Conservation (phyloP, 305 asterid species). For the Rubia balearica region DNA sequence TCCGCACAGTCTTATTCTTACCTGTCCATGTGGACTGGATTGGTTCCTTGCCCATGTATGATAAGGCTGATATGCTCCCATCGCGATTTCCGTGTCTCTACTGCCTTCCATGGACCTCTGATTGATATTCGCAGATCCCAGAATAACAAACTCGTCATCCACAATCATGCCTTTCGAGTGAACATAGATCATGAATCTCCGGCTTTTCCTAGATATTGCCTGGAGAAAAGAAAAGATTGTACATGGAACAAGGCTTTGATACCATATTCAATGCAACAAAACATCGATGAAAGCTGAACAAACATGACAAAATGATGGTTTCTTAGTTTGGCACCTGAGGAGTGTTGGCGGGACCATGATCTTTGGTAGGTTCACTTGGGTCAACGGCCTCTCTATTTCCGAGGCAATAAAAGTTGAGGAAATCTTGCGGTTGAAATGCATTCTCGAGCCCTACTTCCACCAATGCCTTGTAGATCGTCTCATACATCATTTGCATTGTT, state of each 20-base stretch:
- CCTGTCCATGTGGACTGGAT: conserved; percentile 88
- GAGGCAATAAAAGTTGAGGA: conserved; percentile 79
- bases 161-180: conserved; percentile 97
- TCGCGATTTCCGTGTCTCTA: conserved; percentile 92
- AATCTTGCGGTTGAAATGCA: conserved; percentile 81
- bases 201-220: conserved; percentile 64
- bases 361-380: conserved; percentile 27
- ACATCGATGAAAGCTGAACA: background rate
- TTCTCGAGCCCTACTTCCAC: conserved; percentile 94
- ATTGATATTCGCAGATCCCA: conserved; percentile 92
- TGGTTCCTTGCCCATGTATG: conserved; percentile 76
- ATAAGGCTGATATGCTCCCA: conserved; percentile 96
- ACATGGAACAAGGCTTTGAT: conserved; percentile 21
- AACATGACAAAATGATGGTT: background rate
- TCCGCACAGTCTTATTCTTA: conserved; percentile 17
- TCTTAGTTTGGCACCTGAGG: conserved; percentile 51
- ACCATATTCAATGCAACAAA: background rate
- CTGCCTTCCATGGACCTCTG: conserved; percentile 94
- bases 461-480: conserved; percentile 83
- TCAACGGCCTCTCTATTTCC: conserved; percentile 87
- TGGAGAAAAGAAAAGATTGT: no score
- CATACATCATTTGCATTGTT: conserved; percentile 99
- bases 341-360: conserved; percentile 48
- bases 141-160: conserved; percentile 78
- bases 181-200: conserved; percentile 97